Evolutionary conservation across 2,329 filamentous ascomycete species (phyloP), one percentile per base, ranked within the genome.

Genomic region (Pseudopithomyces chartarum): DNA sequence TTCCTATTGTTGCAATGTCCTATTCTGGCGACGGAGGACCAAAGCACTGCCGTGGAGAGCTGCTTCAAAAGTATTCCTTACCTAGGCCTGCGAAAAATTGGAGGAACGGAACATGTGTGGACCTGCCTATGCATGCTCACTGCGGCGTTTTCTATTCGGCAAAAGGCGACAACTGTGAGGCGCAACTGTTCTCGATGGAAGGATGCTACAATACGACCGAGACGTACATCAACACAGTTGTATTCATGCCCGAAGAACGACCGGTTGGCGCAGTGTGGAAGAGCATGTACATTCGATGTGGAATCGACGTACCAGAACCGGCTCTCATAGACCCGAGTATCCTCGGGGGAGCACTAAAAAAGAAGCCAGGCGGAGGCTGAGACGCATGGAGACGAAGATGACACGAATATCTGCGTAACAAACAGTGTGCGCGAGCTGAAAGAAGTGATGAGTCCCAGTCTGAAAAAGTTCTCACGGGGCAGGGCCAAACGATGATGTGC

Each of bases 141-240:
- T 75, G 73, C 23, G 73, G 73, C 5, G 61, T 75, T 0, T 75
- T 75, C 49, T 67, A 66, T 29, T 67, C 71, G 0, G 62, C 59
- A n/a, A 73, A 74, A 40, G 69, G 67, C 50, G 73, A 71, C 50
- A 68, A 69, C 26, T 75, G 73, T 60, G 71, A 75, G 38, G 73
- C 71, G 22, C 64, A 72, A 8, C 55, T 75, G 3, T 76, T 72
- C 60, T 72, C 65, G 15, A 64, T 66, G 58, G 48, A 60, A 3
- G 48, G 64, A 5, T 75, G 73, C 45, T 56, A 62, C 20, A 72
- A 74, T n/a, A 70, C 66, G 1, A 63, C 65, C 1, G 52, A 55
- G 29, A 66, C 66, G 2, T 73, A 66, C 50, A 65, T 74, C 11
- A 75, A 73, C 15, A 74, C 71, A 0, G 70, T 71, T 0, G 71